Percentiles rank a stretch among this genome's conserved stretches.
phyloP scores from a whole-genome alignment of 805 yeast genomes.

The Saccharomycopsis capsularis region DNA sequence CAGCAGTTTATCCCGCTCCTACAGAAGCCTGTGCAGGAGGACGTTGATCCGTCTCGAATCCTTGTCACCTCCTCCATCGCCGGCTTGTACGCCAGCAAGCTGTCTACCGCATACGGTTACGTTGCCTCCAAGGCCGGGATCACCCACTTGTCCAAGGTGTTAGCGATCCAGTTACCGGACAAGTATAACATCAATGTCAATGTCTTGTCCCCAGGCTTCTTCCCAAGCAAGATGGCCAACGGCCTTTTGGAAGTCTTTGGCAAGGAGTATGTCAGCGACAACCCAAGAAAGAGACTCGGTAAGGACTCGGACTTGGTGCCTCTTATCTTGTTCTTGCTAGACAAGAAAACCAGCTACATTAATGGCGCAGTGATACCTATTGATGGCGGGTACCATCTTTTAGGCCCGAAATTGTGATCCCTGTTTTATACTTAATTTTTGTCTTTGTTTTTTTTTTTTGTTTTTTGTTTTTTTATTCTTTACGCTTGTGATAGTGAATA shows the following conservation, averaged over 20 bases:
- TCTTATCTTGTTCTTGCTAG: slow-evolving; percentile 48
- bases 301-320: slow-evolving; percentile 51
- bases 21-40: slow-evolving; percentile 40
- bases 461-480: background rate
- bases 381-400: slow-evolving; percentile 60
- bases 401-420: slow-evolving; percentile 24
- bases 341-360: slow-evolving; percentile 50
- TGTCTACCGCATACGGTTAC: slow-evolving; percentile 55
- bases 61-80: slow-evolving; percentile 63
- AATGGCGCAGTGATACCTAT: slow-evolving; percentile 63
- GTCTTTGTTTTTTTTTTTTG: background rate
- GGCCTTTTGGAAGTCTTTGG: slow-evolving; percentile 48
- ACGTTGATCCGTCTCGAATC: slow-evolving; percentile 48
- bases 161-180: slow-evolving; percentile 63
- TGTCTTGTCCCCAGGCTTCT: slow-evolving; percentile 68
- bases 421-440: background rate
- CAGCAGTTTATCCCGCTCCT: slow-evolving; percentile 56
- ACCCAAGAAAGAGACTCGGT: slow-evolving; percentile 65
- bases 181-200: slow-evolving; percentile 56
- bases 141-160: slow-evolving; percentile 54
- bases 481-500: too few species aligned
- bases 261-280: slow-evolving; percentile 72
- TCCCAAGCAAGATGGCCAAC: slow-evolving; percentile 68
- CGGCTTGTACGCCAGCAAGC: slow-evolving; percentile 35
- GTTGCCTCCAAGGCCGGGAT: slow-evolving; percentile 71